These are phyloP conservation scores for Saccharomycopsis fermentans DNA, from an alignment of 805 yeast species.

Conservation along the genomic window DNA sequence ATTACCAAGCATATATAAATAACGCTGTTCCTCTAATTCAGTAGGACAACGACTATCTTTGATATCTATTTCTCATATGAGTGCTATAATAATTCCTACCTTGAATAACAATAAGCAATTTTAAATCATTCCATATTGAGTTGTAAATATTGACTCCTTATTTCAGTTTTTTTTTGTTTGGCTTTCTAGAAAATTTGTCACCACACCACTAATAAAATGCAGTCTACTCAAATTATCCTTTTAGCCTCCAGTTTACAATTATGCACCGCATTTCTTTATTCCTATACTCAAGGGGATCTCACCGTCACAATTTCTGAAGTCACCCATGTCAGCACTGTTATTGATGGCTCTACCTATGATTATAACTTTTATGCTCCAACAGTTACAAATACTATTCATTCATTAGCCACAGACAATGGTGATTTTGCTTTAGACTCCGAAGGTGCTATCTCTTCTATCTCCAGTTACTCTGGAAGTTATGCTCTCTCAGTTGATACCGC, in stretches of 20 bases:
- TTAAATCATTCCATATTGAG: too few species aligned
- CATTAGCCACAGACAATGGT: constrained; percentile 1
- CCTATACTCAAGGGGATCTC: constrained; percentile 16
- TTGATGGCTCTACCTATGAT: constrained; percentile 14
- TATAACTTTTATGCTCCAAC: constrained; percentile 15
- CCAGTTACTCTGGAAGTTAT: not conserved
- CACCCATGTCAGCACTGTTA: constrained; percentile 14
- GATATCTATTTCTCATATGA: too few species aligned
- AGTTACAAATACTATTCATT: constrained; percentile 12
- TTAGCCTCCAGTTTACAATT: not conserved
- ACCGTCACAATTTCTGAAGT: constrained; percentile 7
- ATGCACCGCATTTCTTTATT: constrained; percentile 12
- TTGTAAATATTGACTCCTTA: too few species aligned
- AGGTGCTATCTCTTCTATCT: not conserved
- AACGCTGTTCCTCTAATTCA: not conserved
- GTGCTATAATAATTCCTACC: too few species aligned
- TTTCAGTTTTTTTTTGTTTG: too few species aligned
- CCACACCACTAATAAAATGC: not conserved
- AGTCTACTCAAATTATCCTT: not conserved
- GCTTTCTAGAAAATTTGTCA: too few species aligned
- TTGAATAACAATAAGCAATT: too few species aligned
- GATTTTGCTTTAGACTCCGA: not conserved
- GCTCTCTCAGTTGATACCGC: constrained; percentile 9
- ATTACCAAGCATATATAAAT: not conserved
- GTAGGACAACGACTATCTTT: too few species aligned